Percentiles rank a stretch among this genome's conserved stretches.
Evolutionary conservation across 23 red algal genomes (phyloP).

Genomic region (Gracilariopsis chorda): DNA sequence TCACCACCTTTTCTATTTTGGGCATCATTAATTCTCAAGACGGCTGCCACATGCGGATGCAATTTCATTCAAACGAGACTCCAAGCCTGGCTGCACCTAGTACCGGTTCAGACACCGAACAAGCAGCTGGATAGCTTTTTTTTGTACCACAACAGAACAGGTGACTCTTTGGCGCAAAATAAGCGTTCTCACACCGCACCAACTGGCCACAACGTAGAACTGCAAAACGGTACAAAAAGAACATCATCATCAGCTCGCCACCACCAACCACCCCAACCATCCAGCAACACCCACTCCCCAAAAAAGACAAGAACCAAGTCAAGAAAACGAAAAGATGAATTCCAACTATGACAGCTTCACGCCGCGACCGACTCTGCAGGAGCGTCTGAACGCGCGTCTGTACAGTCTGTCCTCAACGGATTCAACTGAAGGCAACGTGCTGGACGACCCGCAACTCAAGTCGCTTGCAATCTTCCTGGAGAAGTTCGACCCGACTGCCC

Average conservation of each 20-base stretch:
- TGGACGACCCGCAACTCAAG: neutral
- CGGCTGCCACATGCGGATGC: neutral
- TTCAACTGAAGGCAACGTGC: neutral
- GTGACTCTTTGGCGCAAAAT: neutral
- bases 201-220: no score
- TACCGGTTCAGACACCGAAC: neutral
- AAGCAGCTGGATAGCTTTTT: neutral
- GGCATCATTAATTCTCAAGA: neutral
- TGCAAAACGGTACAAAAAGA: neutral
- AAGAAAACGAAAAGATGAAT: neutral
- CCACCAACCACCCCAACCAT: neutral
- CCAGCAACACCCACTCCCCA: neutral
- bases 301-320: neutral
- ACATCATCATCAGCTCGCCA: neutral
- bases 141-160: neutral
- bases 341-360: neutral
- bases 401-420: neutral
- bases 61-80: no score
- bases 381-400: neutral
- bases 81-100: no score
- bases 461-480: neutral
- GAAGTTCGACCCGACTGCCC: neutral
- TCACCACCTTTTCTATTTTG: neutral
- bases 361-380: neutral
- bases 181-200: no score